These are phyloP conservation scores for Colletotrichum sp. DNA, from an alignment of 2,329 filamentous ascomycete genomes.

Conservation along the genomic window DNA sequence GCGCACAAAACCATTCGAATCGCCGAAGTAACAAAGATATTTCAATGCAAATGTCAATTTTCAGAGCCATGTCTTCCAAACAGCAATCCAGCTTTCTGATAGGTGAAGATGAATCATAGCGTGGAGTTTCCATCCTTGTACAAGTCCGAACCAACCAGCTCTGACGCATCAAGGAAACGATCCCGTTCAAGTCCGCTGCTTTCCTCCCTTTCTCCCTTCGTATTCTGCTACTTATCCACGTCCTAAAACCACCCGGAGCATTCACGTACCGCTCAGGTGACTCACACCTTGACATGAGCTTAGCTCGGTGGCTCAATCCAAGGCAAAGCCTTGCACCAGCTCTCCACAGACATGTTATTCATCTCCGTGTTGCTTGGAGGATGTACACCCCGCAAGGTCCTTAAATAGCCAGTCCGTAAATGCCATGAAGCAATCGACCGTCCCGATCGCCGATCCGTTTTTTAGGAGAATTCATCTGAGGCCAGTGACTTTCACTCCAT, in stretches of 20 bases:
- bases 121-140: neutral
- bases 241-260: fast-evolving
- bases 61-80: neutral
- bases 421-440: fast-evolving
- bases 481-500: no score
- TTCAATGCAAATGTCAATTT: neutral
- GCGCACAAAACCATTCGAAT: fast-evolving
- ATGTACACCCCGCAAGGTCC: fast-evolving
- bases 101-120: neutral
- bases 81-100: neutral
- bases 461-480: fast-evolving
- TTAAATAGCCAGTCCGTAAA: neutral
- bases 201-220: neutral
- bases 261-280: neutral
- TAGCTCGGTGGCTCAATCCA: neutral
- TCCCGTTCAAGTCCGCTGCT: fast-evolving
- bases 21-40: fast-evolving
- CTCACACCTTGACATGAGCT: fast-evolving
- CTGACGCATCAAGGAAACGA: fast-evolving
- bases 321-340: neutral
- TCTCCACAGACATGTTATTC: fast-evolving
- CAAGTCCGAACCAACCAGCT: neutral
- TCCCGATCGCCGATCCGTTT: no score
- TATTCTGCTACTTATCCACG: neutral
- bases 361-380: neutral